These are phyloP conservation scores for Fusarium buharicum DNA, from an alignment of 2,329 filamentous ascomycete species.

Conservation along the genomic window DNA sequence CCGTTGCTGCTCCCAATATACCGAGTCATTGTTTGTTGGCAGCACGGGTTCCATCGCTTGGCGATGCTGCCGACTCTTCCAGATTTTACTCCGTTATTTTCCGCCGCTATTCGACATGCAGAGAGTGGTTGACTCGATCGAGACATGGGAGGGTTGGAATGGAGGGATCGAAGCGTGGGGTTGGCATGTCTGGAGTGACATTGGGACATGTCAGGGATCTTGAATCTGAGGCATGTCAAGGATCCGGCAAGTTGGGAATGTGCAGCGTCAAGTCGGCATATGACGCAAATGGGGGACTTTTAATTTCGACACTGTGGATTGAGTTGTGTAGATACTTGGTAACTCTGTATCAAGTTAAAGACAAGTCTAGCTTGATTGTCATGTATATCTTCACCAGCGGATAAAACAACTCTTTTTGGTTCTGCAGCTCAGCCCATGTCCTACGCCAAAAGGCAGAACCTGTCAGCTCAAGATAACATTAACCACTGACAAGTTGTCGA, in stretches of 20 bases:
- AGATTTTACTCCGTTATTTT: constrained; percentile 20
- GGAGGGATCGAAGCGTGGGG: constrained; percentile 25
- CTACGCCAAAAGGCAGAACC: constrained; percentile 9
- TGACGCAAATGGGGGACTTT: constrained; percentile 5
- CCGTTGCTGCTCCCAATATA: neutral
- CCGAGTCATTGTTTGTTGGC: constrained; percentile 10
- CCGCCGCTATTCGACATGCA: constrained; percentile 3
- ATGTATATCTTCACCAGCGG: too few species aligned
- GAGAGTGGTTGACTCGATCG: constrained; percentile 5
- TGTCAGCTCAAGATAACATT: constrained; percentile 4
- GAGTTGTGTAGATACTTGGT: too few species aligned
- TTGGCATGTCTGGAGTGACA: constrained; percentile 21
- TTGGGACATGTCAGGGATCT: constrained; percentile 17
- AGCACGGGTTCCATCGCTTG: constrained; percentile 4
- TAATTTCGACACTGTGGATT: too few species aligned
- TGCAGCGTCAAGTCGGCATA: neutral
- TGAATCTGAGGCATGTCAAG: neutral
- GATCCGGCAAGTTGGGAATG: constrained; percentile 10
- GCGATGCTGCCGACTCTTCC: constrained; percentile 13
- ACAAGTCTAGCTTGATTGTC: neutral
- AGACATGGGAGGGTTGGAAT: constrained; percentile 1
- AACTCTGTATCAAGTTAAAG: too few species aligned
- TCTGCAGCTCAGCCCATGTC: neutral
- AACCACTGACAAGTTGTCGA: constrained; percentile 20
- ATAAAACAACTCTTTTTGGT: neutral